Base-by-base conservation (phyloP, 805 yeast genomes). In the Alloascoidea hylecoeti region DNA sequence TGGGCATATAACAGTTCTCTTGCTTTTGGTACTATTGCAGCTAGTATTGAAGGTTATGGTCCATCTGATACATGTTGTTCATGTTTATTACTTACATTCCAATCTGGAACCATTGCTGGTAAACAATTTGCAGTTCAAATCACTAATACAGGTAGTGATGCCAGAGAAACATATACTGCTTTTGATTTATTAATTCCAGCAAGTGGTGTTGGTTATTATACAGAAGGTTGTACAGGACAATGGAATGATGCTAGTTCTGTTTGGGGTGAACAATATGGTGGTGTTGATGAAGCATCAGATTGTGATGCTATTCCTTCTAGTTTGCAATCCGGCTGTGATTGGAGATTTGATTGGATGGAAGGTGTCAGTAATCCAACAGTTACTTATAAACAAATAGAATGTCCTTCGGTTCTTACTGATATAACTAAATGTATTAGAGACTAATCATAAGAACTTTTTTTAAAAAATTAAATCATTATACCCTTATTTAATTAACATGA, bases 251-350 rank as follows among this genome's bases (percentile, higher is more conserved):
- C 38, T 15, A n/a, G 32, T 6, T 14, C 18, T 18, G 30, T 12
- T 15, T 38, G 38, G 38, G 40, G 40, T 14, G 18, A 15, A 34
- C 12, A 12, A n/a, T 38, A 38, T 16, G 40, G 40, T 36, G 40
- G 40, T 35, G 40, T 38, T 12, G 15, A 17, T 17, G 4, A 9
- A 12, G 16, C 14, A 17, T 15, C 39, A 13, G 39, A 38, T 13
- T 38, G 40, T 18, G 15, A 12, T 36, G 35, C 19, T 27, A 16
- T 38, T 9, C 40, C 40, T 12, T 17, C 32, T 13, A 16, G 18
- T 38, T 17, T 38, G n/a, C 32, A 18, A 38, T n/a, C 16, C 9
- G 40, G 40, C 15, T 38, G 40, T 34, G 33, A 38, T 15, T 38
- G 39, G 39, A 38, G 40, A 35, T 38, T 38, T 15, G 40, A 18